Percentiles rank a stretch among this genome's conserved stretches.
Evolutionary conservation across 169 alveolate genomes (phyloP).

Genomic region (Toxoplasma gondii): DNA sequence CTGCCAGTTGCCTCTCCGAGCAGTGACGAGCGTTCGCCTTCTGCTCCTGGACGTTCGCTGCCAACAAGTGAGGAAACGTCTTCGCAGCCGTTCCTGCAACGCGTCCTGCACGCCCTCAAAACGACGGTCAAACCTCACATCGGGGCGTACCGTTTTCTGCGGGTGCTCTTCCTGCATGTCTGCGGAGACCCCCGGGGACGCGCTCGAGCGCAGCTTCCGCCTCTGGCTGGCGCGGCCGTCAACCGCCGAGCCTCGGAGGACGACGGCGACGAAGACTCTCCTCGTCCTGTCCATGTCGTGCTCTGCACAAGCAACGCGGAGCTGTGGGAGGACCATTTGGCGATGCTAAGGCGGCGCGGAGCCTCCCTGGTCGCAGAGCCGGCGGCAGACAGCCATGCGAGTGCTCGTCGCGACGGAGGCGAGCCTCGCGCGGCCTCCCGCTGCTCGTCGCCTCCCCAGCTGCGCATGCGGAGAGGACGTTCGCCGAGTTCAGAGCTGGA

Average conservation of each 20-base stretch:
- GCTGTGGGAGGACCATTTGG: neutral
- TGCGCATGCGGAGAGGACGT: too few relatives aligned
- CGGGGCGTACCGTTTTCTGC: slow-evolving; percentile 9
- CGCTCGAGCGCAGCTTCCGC: too few relatives aligned
- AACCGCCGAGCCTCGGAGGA: neutral
- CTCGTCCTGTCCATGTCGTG: neutral
- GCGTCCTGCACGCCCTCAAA: neutral
- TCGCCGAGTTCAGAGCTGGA: too few relatives aligned
- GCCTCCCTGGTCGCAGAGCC: neutral
- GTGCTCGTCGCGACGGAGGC: too few relatives aligned
- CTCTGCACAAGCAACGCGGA: slow-evolving; percentile 22
- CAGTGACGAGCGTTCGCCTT: too few relatives aligned
- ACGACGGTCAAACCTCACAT: slow-evolving; percentile 13
- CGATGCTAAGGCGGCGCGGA: neutral
- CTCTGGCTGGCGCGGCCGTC: too few relatives aligned
- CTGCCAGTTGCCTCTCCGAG: too few relatives aligned
- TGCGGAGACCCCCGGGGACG: neutral
- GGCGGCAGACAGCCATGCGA: neutral
- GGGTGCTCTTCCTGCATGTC: neutral
- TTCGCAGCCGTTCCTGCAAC: neutral
- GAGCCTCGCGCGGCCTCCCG: too few relatives aligned
- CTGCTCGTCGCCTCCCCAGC: too few relatives aligned
- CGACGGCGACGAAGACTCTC: neutral
- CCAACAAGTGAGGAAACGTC: too few relatives aligned
- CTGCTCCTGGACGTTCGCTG: too few relatives aligned